Base-by-base conservation (phyloP, 2,329 filamentous ascomycete species). In the Aureobasidium subglaciale region DNA sequence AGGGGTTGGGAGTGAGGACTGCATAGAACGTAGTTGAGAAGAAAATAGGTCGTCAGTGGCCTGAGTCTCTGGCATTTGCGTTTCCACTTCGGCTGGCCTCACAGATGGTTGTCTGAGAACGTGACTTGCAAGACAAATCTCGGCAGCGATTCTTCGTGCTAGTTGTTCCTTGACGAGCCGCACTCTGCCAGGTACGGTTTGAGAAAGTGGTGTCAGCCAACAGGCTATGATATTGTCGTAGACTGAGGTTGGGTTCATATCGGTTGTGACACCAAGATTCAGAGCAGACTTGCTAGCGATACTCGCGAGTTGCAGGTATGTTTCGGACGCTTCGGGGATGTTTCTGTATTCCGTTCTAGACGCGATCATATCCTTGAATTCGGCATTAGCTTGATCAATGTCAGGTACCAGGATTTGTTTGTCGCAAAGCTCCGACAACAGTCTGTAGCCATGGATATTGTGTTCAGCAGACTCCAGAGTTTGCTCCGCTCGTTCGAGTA, bases 81-180 rank as follows among this genome's bases (percentile, higher is more conserved):
- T 48, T 59, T 55, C 24, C 32, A 35, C 22, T 53, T 55, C 24
- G 10, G 9, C 15, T 25, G 35, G 9, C 22, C n/a, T 15, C 16
- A 41, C 7, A 27, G 20, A 32, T 22, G 43, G 45, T 46, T 53
- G 46, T 10, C 41, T 59, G 2, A 64, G 43, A 9, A 59, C 56
- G 29, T 59, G 56, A 10, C 67, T 70, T 30, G 72, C 67, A 5
- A 76, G 60, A 2, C 67, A 59, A 2, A 75, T 43, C 40, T 74
- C 68, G 5, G 68, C 65, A 13, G 73, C 70, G 15, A 64, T 55
- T 15, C 59, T 60, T 15, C 62, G 59, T 18, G 62, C 63, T 4
- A 65, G 50, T 24, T 64, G 59, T 27, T 65, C 65, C 59, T 65
- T 69, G 10, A 64, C 63, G n/a, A 68, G 59, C 20, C 67, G 63